Base-by-base conservation (phyloP, 495 filamentous ascomycete species). In the Patellaria atrata region DNA sequence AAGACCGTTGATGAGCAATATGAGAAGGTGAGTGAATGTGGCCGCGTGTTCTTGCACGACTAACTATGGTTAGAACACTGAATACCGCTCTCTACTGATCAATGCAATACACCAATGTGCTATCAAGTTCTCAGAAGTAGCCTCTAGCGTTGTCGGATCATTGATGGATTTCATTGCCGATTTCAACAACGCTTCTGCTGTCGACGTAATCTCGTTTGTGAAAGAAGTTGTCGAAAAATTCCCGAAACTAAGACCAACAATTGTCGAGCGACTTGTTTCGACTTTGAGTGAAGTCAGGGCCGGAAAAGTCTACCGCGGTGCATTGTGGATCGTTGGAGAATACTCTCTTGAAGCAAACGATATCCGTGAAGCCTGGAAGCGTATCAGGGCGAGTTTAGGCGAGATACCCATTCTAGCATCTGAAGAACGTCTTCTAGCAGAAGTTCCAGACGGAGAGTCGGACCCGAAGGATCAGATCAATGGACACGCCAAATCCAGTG, bases 81-180 rank as follows among this genome's bases (percentile, higher is more conserved):
- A 97, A 56, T 96, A 99, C 56, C 80, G 91, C 43, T 83, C 89
- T 55, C 66, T 96, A 2, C 65, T 99, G 30, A 94, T 99, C 44
- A 84, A 94, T 55, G 82, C 85, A 30, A 96, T 99, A 51, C 91
- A 99, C 58, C 82, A 82, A 52, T 96, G 87, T 55, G 91, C 91
- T 38, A 94, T 99, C 64, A 94, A 89, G 53, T 94, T 94, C 61
- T 94, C 91, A 3, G 91, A 96, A 57, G 83, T 96, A 33, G 91
- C 91, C 30, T 82, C 87, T 23, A 94, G 82, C 53, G 91, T 96
- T 29, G 91, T 99, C 36, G 91, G 83, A 37, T 67, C 94, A 5
- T 63, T 99, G n/a, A 99, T 99, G 86, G 89, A 99, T 52, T 94
- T 96, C 53, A 96, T 99, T 53, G 83, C 80, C 35, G 91, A 99